phyloP scores from a whole-genome alignment of 2,329 filamentous ascomycete species.

The Beauveria varroae region DNA sequence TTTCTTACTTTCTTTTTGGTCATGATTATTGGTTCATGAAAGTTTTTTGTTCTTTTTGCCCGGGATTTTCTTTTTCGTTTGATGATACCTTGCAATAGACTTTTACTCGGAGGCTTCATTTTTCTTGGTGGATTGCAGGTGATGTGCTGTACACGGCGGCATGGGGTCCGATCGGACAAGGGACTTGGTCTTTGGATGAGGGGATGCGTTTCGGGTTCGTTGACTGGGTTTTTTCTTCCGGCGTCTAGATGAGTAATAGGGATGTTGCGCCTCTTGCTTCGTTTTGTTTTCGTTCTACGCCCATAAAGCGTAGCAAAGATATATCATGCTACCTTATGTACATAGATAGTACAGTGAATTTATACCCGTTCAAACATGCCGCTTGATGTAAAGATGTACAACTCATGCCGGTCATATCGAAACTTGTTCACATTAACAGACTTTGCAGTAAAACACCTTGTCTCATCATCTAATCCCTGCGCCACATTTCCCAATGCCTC shows the following conservation, averaged over 20 bases:
- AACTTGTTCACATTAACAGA: background rate
- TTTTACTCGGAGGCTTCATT: background rate
- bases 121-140: background rate
- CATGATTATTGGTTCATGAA: background rate
- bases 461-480: slow-evolving; percentile 7
- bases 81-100: slow-evolving; percentile 10
- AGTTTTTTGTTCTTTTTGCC: background rate
- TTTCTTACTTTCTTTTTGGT: background rate
- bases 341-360: too few species aligned
- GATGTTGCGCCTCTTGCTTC: too few species aligned
- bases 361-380: too few species aligned
- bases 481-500: slow-evolving; percentile 6
- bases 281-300: too few species aligned
- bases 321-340: too few species aligned
- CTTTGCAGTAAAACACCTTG: background rate
- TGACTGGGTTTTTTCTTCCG: background rate
- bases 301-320: too few species aligned
- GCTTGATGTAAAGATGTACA: too few species aligned
- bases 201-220: background rate
- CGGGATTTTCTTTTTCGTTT: slow-evolving; percentile 3
- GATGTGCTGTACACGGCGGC: background rate
- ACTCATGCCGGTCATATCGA: background rate
- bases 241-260: too few species aligned
- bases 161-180: too few species aligned
- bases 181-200: too few species aligned